Percentiles rank a stretch among this genome's conserved stretches.
phyloP scores from a whole-genome alignment of 495 filamentous ascomycete species.

The Hyaloscypha hepaticicola region DNA sequence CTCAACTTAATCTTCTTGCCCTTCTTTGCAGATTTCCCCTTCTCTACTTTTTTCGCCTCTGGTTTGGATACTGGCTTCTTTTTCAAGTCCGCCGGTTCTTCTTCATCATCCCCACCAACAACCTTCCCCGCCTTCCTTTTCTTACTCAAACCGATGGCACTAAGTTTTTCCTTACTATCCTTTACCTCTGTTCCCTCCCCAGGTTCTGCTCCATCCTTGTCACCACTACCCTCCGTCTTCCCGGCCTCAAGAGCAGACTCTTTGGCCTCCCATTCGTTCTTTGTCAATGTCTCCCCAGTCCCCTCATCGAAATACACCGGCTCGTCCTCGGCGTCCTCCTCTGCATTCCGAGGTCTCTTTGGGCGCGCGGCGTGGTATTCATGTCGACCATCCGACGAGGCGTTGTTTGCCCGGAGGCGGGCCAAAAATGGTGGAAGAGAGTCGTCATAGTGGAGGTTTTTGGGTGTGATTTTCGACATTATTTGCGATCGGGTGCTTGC shows the following conservation, averaged over 20 bases:
- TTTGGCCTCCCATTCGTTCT: constrained; percentile 32
- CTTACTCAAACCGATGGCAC: constrained; percentile 42
- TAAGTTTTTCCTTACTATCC: constrained; percentile 33
- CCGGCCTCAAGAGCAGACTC: constrained; percentile 10
- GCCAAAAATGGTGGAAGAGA: constrained; percentile 55
- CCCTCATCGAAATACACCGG: constrained; percentile 41
- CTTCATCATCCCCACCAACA: constrained; percentile 37
- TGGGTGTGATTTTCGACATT: constrained; percentile 47
- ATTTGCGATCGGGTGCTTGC: background rate
- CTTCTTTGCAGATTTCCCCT: constrained; percentile 38
- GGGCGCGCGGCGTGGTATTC: constrained; percentile 32
- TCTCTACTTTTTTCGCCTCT: constrained; percentile 32
- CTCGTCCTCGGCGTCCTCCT: constrained; percentile 36
- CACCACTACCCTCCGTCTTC: constrained; percentile 11
- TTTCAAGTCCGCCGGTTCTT: constrained; percentile 1
- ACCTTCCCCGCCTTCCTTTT: constrained; percentile 51
- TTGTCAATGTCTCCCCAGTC: constrained; percentile 40
- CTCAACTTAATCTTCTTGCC: constrained; percentile 60
- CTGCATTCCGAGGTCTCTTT: constrained; percentile 28
- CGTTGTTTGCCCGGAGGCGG: constrained; percentile 45
- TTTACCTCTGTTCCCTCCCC: constrained; percentile 25
- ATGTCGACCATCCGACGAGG: constrained; percentile 32
- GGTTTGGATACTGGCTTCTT: constrained; percentile 15
- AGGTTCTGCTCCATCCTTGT: constrained; percentile 4
- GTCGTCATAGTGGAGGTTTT: constrained; percentile 51